Conservation (phyloP, 352 stramenopile genomes). For the Globisporangium iwayamae region DNA sequence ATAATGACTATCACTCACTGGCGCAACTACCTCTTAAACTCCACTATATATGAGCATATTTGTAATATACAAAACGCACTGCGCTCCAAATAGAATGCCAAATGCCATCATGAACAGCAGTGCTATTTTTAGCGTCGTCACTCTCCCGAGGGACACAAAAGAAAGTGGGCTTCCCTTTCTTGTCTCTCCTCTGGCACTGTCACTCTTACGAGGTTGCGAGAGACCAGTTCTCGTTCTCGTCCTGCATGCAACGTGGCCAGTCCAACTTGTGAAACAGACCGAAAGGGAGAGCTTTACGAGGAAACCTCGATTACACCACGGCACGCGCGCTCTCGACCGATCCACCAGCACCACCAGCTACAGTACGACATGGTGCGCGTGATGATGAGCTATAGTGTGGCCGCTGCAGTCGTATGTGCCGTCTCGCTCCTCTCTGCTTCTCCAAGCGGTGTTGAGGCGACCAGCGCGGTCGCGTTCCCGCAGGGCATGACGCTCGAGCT, state of each 20-base stretch:
- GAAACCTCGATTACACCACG: not conserved
- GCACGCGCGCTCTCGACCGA: not conserved
- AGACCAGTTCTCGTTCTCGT: not conserved
- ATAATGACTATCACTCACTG: not conserved
- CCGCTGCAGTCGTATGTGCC: not conserved
- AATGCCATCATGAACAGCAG: not conserved
- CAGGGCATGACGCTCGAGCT: constrained; percentile 36
- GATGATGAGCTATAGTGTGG: not conserved
- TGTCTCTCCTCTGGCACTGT: too few species aligned
- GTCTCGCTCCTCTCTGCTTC: not conserved
- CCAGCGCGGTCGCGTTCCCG: not conserved
- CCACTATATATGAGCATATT: too few species aligned
- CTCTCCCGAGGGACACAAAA: too few species aligned
- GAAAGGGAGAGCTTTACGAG: not conserved
- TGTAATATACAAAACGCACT: not conserved
- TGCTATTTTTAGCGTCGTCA: not conserved
- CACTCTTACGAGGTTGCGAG: not conserved
- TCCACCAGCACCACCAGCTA: not conserved
- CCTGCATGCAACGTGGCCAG: not conserved
- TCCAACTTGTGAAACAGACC: not conserved
- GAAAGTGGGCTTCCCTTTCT: too few species aligned
- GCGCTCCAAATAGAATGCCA: not conserved
- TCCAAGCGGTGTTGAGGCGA: not conserved
- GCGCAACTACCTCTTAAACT: not conserved
- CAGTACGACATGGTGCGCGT: constrained; percentile 4